These are phyloP conservation scores for Cytospora piceicola DNA, from an alignment of 2,329 filamentous ascomycete species.

Conservation along the genomic window DNA sequence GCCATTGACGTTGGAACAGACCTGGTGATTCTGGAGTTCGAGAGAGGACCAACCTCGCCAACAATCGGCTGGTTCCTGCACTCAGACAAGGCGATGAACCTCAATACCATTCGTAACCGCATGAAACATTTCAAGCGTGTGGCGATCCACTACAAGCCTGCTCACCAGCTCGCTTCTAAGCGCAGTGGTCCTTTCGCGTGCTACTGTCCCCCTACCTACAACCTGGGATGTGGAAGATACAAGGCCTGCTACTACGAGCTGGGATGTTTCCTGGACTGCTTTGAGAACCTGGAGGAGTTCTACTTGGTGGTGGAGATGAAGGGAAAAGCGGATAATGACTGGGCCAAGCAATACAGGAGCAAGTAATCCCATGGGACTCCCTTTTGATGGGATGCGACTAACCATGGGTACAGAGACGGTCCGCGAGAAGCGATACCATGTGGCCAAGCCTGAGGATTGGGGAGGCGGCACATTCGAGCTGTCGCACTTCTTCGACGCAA, in stretches of 20 bases:
- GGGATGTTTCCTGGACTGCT: constrained; percentile 35
- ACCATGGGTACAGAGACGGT: neutral
- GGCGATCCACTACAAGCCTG: constrained; percentile 20
- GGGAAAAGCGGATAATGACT: neutral
- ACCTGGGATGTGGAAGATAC: neutral
- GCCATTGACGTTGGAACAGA: constrained; percentile 28
- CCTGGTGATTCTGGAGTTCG: constrained; percentile 33
- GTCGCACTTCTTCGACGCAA: constrained; percentile 15
- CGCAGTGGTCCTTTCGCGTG: constrained; percentile 19
- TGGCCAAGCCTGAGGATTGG: neutral
- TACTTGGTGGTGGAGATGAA: constrained; percentile 37
- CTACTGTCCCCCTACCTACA: neutral
- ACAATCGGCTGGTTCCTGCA: constrained; percentile 25
- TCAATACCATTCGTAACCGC: constrained; percentile 7
- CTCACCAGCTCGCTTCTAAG: neutral
- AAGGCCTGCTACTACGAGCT: constrained; percentile 33
- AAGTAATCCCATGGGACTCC: neutral
- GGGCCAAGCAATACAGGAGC: constrained; percentile 6
- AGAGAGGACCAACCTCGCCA: neutral
- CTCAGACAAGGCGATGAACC: neutral
- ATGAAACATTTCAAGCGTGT: constrained; percentile 17
- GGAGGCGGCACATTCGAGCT: neutral
- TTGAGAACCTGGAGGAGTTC: constrained; percentile 36
- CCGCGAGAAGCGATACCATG: neutral
- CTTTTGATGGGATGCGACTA: neutral